Percentiles rank a stretch among this genome's conserved stretches.
Evolutionary conservation across 805 yeast genomes (phyloP).

Genomic region (Zygoascus ofunaensis): DNA sequence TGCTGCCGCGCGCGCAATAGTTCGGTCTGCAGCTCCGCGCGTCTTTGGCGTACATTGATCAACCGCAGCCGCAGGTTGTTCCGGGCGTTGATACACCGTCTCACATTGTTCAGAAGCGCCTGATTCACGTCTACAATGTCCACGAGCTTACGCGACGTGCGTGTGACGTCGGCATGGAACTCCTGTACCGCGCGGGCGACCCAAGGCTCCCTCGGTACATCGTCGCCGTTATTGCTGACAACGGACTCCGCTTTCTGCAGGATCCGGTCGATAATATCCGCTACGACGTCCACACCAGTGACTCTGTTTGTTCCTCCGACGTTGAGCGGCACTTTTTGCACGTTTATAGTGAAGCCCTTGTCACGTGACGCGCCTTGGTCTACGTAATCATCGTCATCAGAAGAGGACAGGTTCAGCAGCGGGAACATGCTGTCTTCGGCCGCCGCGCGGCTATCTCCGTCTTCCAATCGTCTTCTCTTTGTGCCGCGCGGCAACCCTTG

Average conservation of each 20-base stretch:
- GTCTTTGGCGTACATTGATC: slow-evolving; percentile 8
- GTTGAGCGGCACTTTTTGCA: slow-evolving; percentile 13
- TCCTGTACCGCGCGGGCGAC: slow-evolving; percentile 2
- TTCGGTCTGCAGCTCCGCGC: slow-evolving; percentile 9
- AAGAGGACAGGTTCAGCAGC: background rate
- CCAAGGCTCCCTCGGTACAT: slow-evolving; percentile 4
- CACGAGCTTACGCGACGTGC: slow-evolving; percentile 6
- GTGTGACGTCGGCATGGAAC: slow-evolving; percentile 8
- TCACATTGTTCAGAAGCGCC: slow-evolving; percentile 7
- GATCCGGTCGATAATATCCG: slow-evolving; percentile 9
- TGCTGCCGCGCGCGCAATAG: slow-evolving; percentile 5
- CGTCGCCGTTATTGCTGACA: background rate
- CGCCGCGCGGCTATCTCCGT: background rate
- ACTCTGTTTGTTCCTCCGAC: slow-evolving; percentile 14
- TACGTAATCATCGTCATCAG: background rate
- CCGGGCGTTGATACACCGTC: slow-evolving; percentile 8
- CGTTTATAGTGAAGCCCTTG: slow-evolving; percentile 1
- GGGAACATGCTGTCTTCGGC: background rate
- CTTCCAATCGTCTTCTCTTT: background rate
- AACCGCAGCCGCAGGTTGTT: slow-evolving; percentile 9
- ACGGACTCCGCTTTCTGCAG: background rate
- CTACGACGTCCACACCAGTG: slow-evolving; percentile 15
- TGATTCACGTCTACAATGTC: slow-evolving; percentile 14
- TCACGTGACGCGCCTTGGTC: too few relatives aligned
- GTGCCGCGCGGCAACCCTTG: background rate